Conservation (phyloP, 2,329 filamentous ascomycete genomes). For the Pseudogymnoascus sp. region DNA sequence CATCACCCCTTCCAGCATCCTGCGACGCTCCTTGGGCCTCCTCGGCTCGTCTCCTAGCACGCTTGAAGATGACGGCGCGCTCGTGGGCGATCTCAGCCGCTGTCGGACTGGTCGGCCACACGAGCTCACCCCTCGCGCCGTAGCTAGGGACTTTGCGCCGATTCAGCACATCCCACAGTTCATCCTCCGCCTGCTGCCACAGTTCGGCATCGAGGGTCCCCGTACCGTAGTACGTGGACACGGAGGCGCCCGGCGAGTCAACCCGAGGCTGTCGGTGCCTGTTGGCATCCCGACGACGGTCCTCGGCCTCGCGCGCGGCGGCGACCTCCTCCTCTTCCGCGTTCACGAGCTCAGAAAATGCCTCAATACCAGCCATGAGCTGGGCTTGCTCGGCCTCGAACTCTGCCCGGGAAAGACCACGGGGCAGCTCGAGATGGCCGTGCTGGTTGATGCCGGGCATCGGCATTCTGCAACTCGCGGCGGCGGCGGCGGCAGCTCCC, state of each 20-base stretch:
- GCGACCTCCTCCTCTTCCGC: not conserved
- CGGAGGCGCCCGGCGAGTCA: not conserved
- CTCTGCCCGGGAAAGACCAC: not conserved
- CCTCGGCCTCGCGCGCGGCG: not conserved
- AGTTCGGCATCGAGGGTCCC: not conserved
- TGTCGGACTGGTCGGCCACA: not conserved
- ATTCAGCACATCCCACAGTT: not conserved
- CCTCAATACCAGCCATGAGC: not conserved
- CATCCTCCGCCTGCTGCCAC: not conserved
- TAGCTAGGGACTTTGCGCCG: not conserved
- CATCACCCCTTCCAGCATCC: not conserved
- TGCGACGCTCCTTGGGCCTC: not conserved
- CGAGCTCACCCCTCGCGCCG: not conserved
- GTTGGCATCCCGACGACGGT: not conserved
- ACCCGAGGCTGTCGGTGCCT: not conserved
- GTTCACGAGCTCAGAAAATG: not conserved
- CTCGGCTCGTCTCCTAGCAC: not conserved
- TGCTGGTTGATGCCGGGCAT: conserved; percentile 2
- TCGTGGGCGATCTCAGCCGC: not conserved
- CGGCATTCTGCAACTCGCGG: not conserved
- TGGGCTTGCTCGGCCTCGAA: not conserved
- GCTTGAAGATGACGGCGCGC: not conserved
- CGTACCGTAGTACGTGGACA: not conserved
- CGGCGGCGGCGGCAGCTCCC: not conserved
- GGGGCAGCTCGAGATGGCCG: not conserved